These are phyloP conservation scores for Aspergillus saccharolyticus DNA, from an alignment of 495 filamentous ascomycete species.

Conservation along the genomic window DNA sequence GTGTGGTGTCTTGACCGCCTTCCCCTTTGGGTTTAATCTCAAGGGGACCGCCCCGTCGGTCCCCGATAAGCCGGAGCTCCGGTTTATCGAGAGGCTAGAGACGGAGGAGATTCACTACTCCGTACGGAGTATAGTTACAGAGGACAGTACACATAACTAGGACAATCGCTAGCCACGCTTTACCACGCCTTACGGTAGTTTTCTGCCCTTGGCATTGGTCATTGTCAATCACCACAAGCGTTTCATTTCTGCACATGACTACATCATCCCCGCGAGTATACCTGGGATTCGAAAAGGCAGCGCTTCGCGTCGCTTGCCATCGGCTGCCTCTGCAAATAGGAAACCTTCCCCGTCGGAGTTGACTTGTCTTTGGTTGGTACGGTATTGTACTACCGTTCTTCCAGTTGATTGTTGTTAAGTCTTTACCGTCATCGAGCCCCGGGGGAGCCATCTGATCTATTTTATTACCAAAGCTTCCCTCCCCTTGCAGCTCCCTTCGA, in stretches of 20 bases:
- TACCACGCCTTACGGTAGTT: not conserved
- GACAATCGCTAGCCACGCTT: too few relatives aligned
- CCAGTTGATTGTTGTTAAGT: not conserved
- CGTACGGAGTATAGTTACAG: not conserved
- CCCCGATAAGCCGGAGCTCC: not conserved
- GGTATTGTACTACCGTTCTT: too few relatives aligned
- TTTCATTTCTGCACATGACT: not conserved
- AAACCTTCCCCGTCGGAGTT: constrained; percentile 6
- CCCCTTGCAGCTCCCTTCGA: not conserved
- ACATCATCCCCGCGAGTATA: not conserved
- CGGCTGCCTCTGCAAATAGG: constrained; percentile 22
- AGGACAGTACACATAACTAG: too few relatives aligned
- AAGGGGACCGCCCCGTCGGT: not conserved
- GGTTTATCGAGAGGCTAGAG: not conserved
- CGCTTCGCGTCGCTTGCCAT: constrained; percentile 29
- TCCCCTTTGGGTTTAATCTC: too few relatives aligned
- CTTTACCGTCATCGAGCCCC: not conserved
- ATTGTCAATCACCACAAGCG: not conserved
- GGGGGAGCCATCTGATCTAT: not conserved
- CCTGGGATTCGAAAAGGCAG: not conserved
- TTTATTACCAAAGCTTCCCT: not conserved
- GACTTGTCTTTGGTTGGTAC: constrained; percentile 1
- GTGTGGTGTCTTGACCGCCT: too few relatives aligned
- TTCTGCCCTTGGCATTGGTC: not conserved
- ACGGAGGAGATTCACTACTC: too few relatives aligned